A percentile compares a stretch with the other conserved stretches of the same genome.
Evolutionary conservation across 768 basidiomycete species (phyloP).

Genomic region (Amanita jacksonii): DNA sequence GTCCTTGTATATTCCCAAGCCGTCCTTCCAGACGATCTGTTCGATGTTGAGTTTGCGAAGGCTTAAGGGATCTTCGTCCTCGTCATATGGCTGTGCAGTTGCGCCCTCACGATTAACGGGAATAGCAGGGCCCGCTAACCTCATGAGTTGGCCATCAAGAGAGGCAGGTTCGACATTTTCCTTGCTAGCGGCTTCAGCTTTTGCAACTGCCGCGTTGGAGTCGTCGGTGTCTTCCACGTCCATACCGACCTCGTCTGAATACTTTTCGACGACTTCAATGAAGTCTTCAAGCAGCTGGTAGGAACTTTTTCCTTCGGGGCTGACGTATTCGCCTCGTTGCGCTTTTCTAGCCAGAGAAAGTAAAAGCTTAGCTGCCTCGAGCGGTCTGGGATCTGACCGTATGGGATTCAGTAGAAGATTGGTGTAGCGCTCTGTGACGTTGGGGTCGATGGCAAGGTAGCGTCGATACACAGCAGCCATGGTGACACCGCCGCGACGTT

Average conservation of each 20-base stretch:
- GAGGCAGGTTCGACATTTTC: constrained; percentile 31
- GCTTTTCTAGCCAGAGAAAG: constrained; percentile 80
- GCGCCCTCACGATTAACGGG: constrained; percentile 43
- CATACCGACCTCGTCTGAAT: constrained; percentile 88
- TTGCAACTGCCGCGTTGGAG: constrained; percentile 41
- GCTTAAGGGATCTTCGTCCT: constrained; percentile 76
- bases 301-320: constrained; percentile 89
- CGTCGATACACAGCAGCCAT: constrained; percentile 80
- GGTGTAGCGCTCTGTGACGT: constrained; percentile 71
- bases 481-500: constrained; percentile 68
- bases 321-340: constrained; percentile 69
- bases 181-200: constrained; percentile 26
- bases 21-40: constrained; percentile 74
- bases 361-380: constrained; percentile 90
- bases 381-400: constrained; percentile 54
- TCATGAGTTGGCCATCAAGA: constrained; percentile 52
- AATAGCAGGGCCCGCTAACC: constrained; percentile 59
- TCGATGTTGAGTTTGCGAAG: constrained; percentile 76
- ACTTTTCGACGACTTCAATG: constrained; percentile 84
- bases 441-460: constrained; percentile 77
- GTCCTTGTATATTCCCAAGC: constrained; percentile 85
- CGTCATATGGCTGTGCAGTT: constrained; percentile 47
- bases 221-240: constrained; percentile 65
- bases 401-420: constrained; percentile 55
- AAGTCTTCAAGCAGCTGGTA: constrained; percentile 92